Evolutionary conservation across 2,329 filamentous ascomycete species (phyloP), one percentile per base, ranked within the genome.

Genomic region (Aspergillus pseudoviridinutans): DNA sequence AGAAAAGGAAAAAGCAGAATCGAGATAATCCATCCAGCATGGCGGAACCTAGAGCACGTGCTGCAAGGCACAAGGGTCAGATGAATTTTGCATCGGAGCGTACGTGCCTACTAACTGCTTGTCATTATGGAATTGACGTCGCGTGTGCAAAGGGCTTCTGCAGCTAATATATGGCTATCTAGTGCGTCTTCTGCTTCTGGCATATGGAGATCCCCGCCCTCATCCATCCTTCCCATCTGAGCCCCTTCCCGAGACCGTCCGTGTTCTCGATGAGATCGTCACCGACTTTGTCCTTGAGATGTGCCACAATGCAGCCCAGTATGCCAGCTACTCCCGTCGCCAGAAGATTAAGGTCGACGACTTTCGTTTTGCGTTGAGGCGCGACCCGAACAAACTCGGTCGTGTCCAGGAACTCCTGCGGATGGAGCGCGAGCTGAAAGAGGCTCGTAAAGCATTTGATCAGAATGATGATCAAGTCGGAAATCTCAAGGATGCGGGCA

Each of bases 331-430:
- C 75, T 87, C 90, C 2, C 89, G 92, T 0, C 89, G 94, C 1
- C 91, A 96, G 68, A 99, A 99, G 78, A 92, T 99, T 77, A 99
- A 99, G 75, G 90, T 96, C 68, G 93, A 97, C 69, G 94, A 99
- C 76, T 96, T 99, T 78, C 92, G 95, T 70, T 99, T 96, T 76
- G 91, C 92, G 42, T 85, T 97, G 65, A 85, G 94, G 32, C 86
- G 89, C 62, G 95, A 97, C 69, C 87, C 90, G 8, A 81, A 84
- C 58, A 95, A 96, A 72, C 80, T 97, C 47, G 94, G 94, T 51
- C 87, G 93, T 68, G 92, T 97, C 55, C 87, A 91, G 71, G 92
- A 96, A 78, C 85, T 96, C 69, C 84, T 96, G 64, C 89, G 91
- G 75, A 92, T 93, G 81, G 91, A 95, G 66, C 87, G 87, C 71